A percentile compares a stretch with the other conserved stretches of the same genome.
phyloP scores from a whole-genome alignment of 164 flowering plant genomes.

The Dillenia suffruticosa region DNA sequence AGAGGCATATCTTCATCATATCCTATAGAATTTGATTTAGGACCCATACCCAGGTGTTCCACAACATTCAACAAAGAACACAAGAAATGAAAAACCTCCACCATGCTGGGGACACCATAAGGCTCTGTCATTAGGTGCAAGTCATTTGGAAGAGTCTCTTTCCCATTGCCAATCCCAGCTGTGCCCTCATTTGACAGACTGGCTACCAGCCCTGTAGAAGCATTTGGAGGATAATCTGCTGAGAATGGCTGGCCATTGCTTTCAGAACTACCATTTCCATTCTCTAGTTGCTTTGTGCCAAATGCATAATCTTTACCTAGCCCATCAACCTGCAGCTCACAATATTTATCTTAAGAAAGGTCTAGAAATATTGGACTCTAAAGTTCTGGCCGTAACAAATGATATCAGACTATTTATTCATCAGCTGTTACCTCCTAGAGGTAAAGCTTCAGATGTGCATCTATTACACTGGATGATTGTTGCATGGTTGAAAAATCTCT shows the following conservation, averaged over 20 bases:
- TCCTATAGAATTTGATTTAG: not conserved
- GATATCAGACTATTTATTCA: too few relatives aligned
- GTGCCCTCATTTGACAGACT: not conserved
- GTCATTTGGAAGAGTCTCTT: slow-evolving; percentile 3
- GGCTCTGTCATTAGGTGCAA: slow-evolving; percentile 11
- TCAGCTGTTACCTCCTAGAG: too few relatives aligned
- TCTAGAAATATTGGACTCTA: too few relatives aligned
- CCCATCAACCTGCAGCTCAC: slow-evolving; percentile 9
- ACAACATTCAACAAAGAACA: slow-evolving; percentile 8
- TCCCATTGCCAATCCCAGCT: not conserved
- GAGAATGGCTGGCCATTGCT: slow-evolving; percentile 3
- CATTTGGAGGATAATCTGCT: not conserved
- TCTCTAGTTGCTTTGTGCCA: slow-evolving; percentile 7
- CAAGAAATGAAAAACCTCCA: slow-evolving; percentile 18
- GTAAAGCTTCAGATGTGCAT: too few relatives aligned
- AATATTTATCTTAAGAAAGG: too few relatives aligned
- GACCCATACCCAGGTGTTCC: not conserved
- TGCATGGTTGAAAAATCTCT: too few relatives aligned
- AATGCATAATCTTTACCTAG: slow-evolving; percentile 3
- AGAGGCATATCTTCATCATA: slow-evolving; percentile 1
- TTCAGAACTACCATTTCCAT: slow-evolving; percentile 7
- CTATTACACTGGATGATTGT: too few relatives aligned
- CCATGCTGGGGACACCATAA: slow-evolving; percentile 21
- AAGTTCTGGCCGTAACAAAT: not conserved
- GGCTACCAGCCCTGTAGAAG: not conserved